phyloP scores from a whole-genome alignment of 805 yeast species.

The Sugiyamaella americana region DNA sequence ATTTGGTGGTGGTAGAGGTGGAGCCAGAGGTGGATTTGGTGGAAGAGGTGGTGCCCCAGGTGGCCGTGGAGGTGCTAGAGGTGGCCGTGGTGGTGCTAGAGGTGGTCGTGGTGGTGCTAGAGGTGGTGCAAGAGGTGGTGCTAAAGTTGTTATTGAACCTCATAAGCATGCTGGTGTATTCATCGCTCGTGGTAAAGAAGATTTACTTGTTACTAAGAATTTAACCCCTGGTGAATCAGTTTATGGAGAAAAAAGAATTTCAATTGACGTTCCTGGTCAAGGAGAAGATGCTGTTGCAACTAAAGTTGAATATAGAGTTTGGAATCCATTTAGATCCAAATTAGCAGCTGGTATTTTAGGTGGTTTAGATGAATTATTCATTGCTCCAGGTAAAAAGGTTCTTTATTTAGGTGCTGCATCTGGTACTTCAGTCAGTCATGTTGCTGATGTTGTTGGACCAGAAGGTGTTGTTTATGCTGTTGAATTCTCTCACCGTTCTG shows the following conservation, averaged over 20 bases:
- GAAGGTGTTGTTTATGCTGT: conserved; percentile 98
- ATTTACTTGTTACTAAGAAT: conserved; percentile 93
- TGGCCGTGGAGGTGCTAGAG: conserved; percentile 43
- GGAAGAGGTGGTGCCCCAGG: conserved; percentile 44
- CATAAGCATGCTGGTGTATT: conserved; percentile 97
- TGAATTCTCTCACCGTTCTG: conserved; percentile 99
- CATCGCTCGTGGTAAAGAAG: conserved; percentile 99
- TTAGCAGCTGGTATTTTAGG: conserved; percentile 99
- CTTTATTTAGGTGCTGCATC: conserved; percentile 98
- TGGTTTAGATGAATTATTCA: conserved; percentile 96
- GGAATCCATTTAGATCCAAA: conserved; percentile 99
- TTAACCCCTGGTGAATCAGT: conserved; percentile 98
- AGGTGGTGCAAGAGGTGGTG: conserved; percentile 60
- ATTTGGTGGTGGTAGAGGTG: conserved; percentile 31
- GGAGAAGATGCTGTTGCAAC: conserved; percentile 65
- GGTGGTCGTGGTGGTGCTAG: conserved; percentile 54
- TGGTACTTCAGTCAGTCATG: conserved; percentile 98
- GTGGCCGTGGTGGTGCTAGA: conserved; percentile 48
- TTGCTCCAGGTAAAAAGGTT: conserved; percentile 97
- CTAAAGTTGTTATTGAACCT: conserved; percentile 96
- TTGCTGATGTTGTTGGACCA: conserved; percentile 97
- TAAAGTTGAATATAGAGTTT: conserved; percentile 97
- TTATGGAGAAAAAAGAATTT: conserved; percentile 95
- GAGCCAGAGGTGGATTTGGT: conserved; percentile 29
- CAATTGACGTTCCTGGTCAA: conserved; percentile 86